Conservation (phyloP, 2,329 filamentous ascomycete species). For the Blumeria hordei region DNA sequence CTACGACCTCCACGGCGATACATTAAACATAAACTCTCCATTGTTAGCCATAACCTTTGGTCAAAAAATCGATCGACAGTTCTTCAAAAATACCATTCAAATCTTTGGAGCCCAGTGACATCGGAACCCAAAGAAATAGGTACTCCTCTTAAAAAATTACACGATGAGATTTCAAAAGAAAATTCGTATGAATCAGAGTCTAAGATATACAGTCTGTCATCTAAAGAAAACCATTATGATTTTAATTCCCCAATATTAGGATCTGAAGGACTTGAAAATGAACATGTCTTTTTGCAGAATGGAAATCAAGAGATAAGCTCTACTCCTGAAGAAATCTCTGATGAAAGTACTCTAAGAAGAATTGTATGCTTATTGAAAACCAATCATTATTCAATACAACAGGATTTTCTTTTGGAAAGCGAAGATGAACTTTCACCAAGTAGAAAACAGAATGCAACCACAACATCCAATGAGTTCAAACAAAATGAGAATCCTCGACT, state of each 20-base stretch:
- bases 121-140: neutral
- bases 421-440: neutral
- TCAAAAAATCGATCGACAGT: constrained; percentile 1
- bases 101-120: neutral
- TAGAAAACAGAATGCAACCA: neutral
- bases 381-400: too few relatives aligned
- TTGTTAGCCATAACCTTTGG: constrained; percentile 13
- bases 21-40: constrained; percentile 4
- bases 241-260: neutral
- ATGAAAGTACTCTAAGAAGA: neutral
- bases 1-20: constrained; percentile 10
- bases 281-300: too few relatives aligned
- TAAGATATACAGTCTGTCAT: too few relatives aligned
- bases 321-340: neutral
- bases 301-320: too few relatives aligned
- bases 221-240: too few relatives aligned
- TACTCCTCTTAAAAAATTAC: too few relatives aligned
- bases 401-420: neutral
- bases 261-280: neutral
- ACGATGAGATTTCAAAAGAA: too few relatives aligned
- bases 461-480: too few relatives aligned
- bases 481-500: neutral
- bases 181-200: too few relatives aligned
- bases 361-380: neutral
- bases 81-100: neutral